phyloP scores from a whole-genome alignment of 1,284 basidiomycete species.

The Pseudozyma hubeiensis region DNA sequence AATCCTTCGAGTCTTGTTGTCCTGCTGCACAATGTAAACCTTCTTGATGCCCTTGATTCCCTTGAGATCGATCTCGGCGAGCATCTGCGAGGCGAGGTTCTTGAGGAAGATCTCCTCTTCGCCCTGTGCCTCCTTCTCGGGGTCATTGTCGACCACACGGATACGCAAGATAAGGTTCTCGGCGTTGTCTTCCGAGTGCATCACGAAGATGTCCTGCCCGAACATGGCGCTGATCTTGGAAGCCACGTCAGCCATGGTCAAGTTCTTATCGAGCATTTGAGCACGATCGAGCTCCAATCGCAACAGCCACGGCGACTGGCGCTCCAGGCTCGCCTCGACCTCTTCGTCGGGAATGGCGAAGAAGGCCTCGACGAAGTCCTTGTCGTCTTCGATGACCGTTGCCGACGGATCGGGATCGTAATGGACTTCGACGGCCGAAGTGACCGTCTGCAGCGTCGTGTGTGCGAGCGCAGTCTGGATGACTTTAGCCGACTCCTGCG shows the following conservation, averaged over 20 bases:
- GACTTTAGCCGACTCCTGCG: constrained; percentile 77
- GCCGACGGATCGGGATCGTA: constrained; percentile 93
- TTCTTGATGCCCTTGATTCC: constrained; percentile 91
- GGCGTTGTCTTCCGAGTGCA: constrained; percentile 98
- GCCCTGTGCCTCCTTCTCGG: constrained; percentile 90
- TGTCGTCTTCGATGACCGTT: constrained; percentile 96
- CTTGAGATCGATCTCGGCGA: constrained; percentile 90
- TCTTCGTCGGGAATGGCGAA: constrained; percentile 99
- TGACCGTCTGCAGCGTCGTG: constrained; percentile 93
- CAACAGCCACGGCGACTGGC: constrained; percentile 96
- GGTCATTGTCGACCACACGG: constrained; percentile 84
- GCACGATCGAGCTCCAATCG: constrained; percentile 96
- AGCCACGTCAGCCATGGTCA: constrained; percentile 95
- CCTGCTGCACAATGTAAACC: constrained; percentile 92
- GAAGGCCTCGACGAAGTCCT: constrained; percentile 97
- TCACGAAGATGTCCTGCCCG: constrained; percentile 95
- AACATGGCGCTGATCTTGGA: constrained; percentile 93
- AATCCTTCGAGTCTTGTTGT: constrained; percentile 74
- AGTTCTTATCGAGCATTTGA: constrained; percentile 96
- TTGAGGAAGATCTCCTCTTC: constrained; percentile 98
- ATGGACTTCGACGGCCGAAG: constrained; percentile 95
- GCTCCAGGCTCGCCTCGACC: constrained; percentile 87
- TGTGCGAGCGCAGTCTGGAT: constrained; percentile 93
- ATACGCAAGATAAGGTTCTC: constrained; percentile 97
- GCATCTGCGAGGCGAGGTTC: constrained; percentile 93